Percentiles rank a stretch among this genome's conserved stretches.
These are phyloP conservation scores for Alternaria conjuncta DNA, from an alignment of 2,329 filamentous ascomycete genomes.

Conservation along the genomic window DNA sequence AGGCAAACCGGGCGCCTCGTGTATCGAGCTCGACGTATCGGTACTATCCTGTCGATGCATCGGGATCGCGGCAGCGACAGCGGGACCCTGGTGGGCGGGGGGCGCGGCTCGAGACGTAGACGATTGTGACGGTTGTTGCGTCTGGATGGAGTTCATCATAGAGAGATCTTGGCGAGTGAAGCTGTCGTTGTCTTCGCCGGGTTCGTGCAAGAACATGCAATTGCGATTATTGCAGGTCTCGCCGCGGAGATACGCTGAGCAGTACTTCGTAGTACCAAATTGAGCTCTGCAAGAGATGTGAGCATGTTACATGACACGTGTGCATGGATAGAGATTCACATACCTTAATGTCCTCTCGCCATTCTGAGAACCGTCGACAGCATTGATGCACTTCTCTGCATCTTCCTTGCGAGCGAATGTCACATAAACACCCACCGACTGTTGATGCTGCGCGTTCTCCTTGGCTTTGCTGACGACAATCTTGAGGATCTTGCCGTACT, in stretches of 20 bases:
- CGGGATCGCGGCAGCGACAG: constrained; percentile 60
- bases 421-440: constrained; percentile 97
- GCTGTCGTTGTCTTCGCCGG: constrained; percentile 97
- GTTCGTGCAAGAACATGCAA: constrained; percentile 98
- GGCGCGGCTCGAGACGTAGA: constrained; percentile 59
- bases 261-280: constrained; percentile 96
- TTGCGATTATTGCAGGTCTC: constrained; percentile 94
- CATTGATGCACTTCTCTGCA: constrained; percentile 85
- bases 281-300: constrained; percentile 59
- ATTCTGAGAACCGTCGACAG: constrained; percentile 91
- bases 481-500: constrained; percentile 98
- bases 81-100: constrained; percentile 57
- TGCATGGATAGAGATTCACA: constrained; percentile 35
- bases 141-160: constrained; percentile 88
- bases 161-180: constrained; percentile 94
- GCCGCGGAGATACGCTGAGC: constrained; percentile 92
- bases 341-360: constrained; percentile 83
- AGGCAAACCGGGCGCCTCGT: constrained; percentile 85
- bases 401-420: constrained; percentile 93
- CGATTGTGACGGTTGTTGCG: constrained; percentile 71
- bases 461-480: constrained; percentile 98
- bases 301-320: constrained; percentile 19
- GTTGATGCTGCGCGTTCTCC: constrained; percentile 71
- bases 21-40: constrained; percentile 66
- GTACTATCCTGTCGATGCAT: constrained; percentile 81